These are phyloP conservation scores for Westerdykella ornata DNA, from an alignment of 2,329 filamentous ascomycete species.

Conservation along the genomic window DNA sequence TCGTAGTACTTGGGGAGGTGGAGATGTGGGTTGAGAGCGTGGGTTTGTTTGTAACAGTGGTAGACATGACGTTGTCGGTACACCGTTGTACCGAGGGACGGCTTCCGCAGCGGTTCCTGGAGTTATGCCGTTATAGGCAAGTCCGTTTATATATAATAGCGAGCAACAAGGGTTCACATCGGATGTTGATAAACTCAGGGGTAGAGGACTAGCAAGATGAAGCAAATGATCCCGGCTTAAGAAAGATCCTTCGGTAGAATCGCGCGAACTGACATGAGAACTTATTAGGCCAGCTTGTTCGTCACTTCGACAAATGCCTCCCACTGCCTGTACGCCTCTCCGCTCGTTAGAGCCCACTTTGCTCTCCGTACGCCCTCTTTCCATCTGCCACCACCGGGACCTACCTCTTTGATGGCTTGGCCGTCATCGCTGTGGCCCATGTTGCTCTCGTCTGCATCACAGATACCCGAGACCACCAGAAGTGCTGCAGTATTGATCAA, in stretches of 20 bases:
- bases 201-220: too few relatives aligned
- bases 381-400: slow-evolving; percentile 83
- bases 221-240: too few relatives aligned
- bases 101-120: too few relatives aligned
- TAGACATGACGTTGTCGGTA: too few relatives aligned
- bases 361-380: slow-evolving; percentile 88
- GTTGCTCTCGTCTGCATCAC: slow-evolving; percentile 71
- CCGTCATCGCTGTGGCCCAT: slow-evolving; percentile 79
- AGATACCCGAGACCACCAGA: slow-evolving; percentile 77
- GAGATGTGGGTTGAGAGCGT: not conserved
- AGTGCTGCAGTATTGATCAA: slow-evolving; percentile 88
- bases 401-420: slow-evolving; percentile 70
- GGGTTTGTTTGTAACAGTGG: too few relatives aligned
- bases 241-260: too few relatives aligned
- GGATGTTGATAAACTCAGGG: too few relatives aligned
- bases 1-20: not conserved
- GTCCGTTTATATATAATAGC: too few relatives aligned
- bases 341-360: slow-evolving; percentile 79
- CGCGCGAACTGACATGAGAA: too few relatives aligned
- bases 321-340: slow-evolving; percentile 79
- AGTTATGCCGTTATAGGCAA: too few relatives aligned
- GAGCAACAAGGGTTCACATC: too few relatives aligned
- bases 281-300: slow-evolving; percentile 43
- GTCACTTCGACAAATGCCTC: slow-evolving; percentile 76
- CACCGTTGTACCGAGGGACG: too few relatives aligned